These are phyloP conservation scores for Fusarium denticulatum DNA, from an alignment of 2,329 filamentous ascomycete species.

Conservation along the genomic window DNA sequence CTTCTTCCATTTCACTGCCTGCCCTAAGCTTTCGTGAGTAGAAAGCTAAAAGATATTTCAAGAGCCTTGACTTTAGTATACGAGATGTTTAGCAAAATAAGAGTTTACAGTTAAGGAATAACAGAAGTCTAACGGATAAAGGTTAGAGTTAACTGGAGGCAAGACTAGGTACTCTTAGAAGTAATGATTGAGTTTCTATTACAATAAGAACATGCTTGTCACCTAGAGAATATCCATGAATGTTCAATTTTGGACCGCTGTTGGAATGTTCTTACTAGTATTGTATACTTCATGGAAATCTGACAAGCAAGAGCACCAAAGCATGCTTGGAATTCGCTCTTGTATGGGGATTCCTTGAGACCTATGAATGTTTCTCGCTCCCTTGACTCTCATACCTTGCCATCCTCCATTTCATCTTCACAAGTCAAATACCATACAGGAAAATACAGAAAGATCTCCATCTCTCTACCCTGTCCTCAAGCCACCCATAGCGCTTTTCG, in stretches of 20 bases:
- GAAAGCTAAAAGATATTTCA: background rate
- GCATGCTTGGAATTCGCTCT: too few relatives aligned
- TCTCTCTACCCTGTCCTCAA: background rate
- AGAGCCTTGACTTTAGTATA: background rate
- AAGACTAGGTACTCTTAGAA: background rate
- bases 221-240: background rate
- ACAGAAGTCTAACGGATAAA: background rate
- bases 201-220: background rate
- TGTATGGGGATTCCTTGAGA: too few relatives aligned
- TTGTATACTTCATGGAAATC: background rate
- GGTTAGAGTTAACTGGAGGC: background rate
- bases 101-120: background rate
- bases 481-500: too few relatives aligned
- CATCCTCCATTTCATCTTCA: background rate
- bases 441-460: background rate
- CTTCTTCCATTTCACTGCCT: background rate
- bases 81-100: background rate
- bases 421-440: too few relatives aligned
- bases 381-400: background rate
- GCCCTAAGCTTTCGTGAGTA: background rate
- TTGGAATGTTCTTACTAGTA: rapidly evolving
- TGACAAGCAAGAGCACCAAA: background rate
- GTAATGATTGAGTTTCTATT: background rate
- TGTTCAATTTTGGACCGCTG: background rate
- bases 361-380: too few relatives aligned